Conservation (phyloP, 805 yeast species). For the Metschnikowia chrysomelidarum region DNA sequence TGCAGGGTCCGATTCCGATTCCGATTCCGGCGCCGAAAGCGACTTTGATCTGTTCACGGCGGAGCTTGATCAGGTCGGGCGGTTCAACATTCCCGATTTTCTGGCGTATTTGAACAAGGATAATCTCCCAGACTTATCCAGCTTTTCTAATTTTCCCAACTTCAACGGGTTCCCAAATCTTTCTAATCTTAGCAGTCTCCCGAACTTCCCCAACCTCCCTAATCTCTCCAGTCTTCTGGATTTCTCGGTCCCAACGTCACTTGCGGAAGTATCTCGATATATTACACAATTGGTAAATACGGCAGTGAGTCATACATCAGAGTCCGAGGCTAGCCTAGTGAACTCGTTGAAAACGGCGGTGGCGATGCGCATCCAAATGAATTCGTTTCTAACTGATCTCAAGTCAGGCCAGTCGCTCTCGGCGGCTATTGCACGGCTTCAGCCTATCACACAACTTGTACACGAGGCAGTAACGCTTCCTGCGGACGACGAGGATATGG, state of each 20-base stretch:
- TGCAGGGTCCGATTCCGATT: too few relatives aligned
- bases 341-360: constrained; percentile 39
- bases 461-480: constrained; percentile 50
- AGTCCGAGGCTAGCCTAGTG: constrained; percentile 22
- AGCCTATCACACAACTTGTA: constrained; percentile 43
- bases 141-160: constrained; percentile 22
- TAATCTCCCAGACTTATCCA: constrained; percentile 24
- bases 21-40: constrained; percentile 14
- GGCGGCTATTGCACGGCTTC: constrained; percentile 53
- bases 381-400: constrained; percentile 39
- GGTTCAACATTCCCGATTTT: constrained; percentile 28
- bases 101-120: constrained; percentile 14
- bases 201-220: constrained; percentile 25
- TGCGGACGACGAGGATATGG: constrained; percentile 40
- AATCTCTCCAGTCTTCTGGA: constrained; percentile 21
- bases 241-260: constrained; percentile 22
- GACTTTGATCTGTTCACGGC: constrained; percentile 36
- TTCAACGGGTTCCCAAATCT: constrained; percentile 23
- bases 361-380: constrained; percentile 43
- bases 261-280: constrained; percentile 31
- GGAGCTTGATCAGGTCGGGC: constrained; percentile 54
- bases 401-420: constrained; percentile 47
- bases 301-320: constrained; percentile 10
- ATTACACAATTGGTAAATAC: constrained; percentile 26
- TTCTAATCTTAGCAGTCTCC: constrained; percentile 18